These are phyloP conservation scores for Beauveria pseudobassiana DNA, from an alignment of 2,329 filamentous ascomycete genomes.

Conservation along the genomic window DNA sequence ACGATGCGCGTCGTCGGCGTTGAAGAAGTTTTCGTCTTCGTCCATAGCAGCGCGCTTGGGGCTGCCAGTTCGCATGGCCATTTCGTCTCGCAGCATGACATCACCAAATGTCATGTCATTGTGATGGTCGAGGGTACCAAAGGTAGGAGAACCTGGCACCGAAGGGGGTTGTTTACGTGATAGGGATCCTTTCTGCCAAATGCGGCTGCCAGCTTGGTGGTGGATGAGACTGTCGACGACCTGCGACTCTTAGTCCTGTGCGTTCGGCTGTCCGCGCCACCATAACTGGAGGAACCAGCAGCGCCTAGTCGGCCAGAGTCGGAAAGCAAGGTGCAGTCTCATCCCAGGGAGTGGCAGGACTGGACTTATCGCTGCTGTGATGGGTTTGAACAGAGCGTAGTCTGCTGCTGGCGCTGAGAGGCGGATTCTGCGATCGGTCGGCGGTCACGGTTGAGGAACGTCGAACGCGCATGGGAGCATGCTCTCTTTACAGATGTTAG, in stretches of 20 bases:
- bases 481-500: slow-evolving; percentile 38
- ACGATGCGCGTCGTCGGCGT: slow-evolving; percentile 23
- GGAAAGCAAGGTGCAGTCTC: slow-evolving; percentile 48
- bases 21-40: slow-evolving; percentile 27
- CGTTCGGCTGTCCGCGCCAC: slow-evolving; percentile 31
- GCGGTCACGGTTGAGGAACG: slow-evolving; percentile 44
- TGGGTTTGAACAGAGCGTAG: slow-evolving; percentile 28
- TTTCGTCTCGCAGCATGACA: slow-evolving; percentile 62
- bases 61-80: slow-evolving; percentile 33
- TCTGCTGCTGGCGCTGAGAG: slow-evolving; percentile 24
- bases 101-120: slow-evolving; percentile 56
- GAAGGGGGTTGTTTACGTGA: slow-evolving; percentile 65
- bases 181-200: slow-evolving; percentile 38
- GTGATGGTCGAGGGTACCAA: slow-evolving; percentile 40
- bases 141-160: slow-evolving; percentile 52
- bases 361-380: slow-evolving; percentile 41
- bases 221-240: slow-evolving; percentile 46
- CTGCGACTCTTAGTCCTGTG: slow-evolving; percentile 34
- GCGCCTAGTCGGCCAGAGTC: slow-evolving; percentile 20
- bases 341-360: slow-evolving; percentile 34
- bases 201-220: slow-evolving; percentile 30
- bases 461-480: slow-evolving; percentile 56
- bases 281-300: slow-evolving; percentile 30
- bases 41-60: slow-evolving; percentile 21
- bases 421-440: slow-evolving; percentile 29